Evolutionary conservation across 768 basidiomycete species (phyloP).

Genomic region (Peribolospora baueri): DNA sequence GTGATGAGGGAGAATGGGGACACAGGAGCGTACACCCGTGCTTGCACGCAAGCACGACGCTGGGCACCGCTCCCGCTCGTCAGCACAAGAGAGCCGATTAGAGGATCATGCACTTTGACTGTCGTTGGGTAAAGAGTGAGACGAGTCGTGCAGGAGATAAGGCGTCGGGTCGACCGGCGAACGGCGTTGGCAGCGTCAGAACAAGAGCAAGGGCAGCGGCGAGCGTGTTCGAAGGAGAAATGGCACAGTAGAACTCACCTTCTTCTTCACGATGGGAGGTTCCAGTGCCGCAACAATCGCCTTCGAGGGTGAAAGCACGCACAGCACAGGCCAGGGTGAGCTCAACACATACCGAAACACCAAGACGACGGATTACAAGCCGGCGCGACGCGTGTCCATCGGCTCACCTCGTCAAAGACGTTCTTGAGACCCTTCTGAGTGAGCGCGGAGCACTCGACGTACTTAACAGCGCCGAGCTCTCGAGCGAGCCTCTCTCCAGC

Average conservation of each 20-base stretch:
- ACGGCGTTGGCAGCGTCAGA: too few species aligned
- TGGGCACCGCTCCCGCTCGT: not conserved
- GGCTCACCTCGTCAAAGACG: constrained; percentile 90
- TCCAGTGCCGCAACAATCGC: constrained; percentile 97
- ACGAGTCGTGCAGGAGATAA: too few species aligned
- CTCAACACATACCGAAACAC: not conserved
- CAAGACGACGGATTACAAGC: not conserved
- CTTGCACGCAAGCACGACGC: not conserved
- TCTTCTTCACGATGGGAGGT: constrained; percentile 73
- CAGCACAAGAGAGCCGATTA: constrained; percentile 22
- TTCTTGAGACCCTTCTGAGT: constrained; percentile 99
- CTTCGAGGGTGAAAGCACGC: constrained; percentile 21
- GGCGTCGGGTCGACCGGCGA: too few species aligned
- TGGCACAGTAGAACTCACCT: constrained; percentile 12
- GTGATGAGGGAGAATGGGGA: not conserved
- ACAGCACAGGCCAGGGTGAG: not conserved
- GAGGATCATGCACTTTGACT: constrained; percentile 56
- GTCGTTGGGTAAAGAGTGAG: constrained; percentile 9
- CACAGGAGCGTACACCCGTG: not conserved
- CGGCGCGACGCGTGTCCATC: not conserved
- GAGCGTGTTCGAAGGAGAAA: too few species aligned
- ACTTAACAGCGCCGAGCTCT: constrained; percentile 94
- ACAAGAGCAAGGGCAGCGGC: too few species aligned
- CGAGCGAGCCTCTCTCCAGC: constrained; percentile 84
- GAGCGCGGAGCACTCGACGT: constrained; percentile 95